Conservation (phyloP, 2,329 filamentous ascomycete genomes). For the Thielaviopsis cerberus region DNA sequence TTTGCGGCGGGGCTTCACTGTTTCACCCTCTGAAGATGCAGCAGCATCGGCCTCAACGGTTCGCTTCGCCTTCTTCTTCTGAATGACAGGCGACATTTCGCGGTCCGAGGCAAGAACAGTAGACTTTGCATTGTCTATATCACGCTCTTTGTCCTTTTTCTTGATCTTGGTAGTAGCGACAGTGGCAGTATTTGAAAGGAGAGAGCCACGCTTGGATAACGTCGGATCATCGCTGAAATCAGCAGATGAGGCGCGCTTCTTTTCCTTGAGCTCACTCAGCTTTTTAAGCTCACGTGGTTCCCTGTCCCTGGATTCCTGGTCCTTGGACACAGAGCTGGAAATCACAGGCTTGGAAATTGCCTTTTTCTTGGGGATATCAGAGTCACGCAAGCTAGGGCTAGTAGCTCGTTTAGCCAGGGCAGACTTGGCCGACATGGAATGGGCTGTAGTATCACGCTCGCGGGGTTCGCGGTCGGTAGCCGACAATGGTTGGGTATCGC, state of each 20-base stretch:
- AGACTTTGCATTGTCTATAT: constrained; percentile 20
- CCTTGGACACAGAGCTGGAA: constrained; percentile 20
- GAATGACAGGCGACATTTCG: constrained; percentile 30
- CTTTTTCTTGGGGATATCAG: constrained; percentile 22
- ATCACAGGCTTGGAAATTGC: constrained; percentile 15
- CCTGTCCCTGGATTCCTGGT: constrained; percentile 27
- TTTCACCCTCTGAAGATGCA: constrained; percentile 37
- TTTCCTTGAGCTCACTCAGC: constrained; percentile 28
- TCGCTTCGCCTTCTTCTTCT: constrained; percentile 35
- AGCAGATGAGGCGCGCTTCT: constrained; percentile 26
- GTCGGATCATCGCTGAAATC: constrained; percentile 28
- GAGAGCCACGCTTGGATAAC: constrained; percentile 27
- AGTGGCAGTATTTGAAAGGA: constrained; percentile 16
- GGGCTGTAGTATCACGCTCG: constrained; percentile 23
- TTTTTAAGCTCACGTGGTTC: constrained; percentile 17
- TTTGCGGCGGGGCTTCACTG: constrained; percentile 41
- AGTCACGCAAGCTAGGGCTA: constrained; percentile 4
- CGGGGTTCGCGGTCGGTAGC: too few relatives aligned
- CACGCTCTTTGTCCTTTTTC: constrained; percentile 34
- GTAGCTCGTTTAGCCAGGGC: constrained; percentile 1
- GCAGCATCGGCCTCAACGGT: constrained; percentile 33
- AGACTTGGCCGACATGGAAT: constrained; percentile 23
- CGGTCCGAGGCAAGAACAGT: constrained; percentile 25
- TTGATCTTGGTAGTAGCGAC: constrained; percentile 30
- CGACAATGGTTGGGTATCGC: too few relatives aligned